Percentiles rank a stretch among this genome's conserved stretches.
Evolutionary conservation across 768 basidiomycete genomes (phyloP).

Genomic region (Serendipita indica): DNA sequence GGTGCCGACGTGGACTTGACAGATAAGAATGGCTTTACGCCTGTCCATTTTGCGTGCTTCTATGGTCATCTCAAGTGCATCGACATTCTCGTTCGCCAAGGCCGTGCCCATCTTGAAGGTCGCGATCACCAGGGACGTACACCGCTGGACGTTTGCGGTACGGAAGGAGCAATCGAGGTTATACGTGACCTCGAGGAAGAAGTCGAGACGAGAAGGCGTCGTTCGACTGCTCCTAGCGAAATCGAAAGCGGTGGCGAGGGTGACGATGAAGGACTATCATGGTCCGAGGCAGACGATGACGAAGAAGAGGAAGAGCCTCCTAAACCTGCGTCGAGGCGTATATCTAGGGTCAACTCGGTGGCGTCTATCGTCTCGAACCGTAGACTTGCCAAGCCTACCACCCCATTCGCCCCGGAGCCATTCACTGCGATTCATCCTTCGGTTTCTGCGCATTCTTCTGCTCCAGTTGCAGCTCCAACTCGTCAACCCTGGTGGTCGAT

Average conservation of each 20-base stretch:
- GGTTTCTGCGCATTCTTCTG: background rate
- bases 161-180: background rate
- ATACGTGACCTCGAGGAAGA: constrained; percentile 6
- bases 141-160: background rate
- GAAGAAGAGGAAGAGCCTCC: background rate
- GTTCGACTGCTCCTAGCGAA: background rate
- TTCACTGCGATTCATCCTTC: background rate
- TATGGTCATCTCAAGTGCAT: background rate
- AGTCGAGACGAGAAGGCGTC: constrained; percentile 3
- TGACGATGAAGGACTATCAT: background rate
- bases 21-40: constrained; percentile 82
- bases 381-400: background rate
- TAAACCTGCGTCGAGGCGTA: background rate
- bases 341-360: background rate
- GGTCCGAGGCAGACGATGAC: background rate
- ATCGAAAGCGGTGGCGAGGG: constrained; percentile 8
- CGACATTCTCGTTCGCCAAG: background rate
- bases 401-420: background rate
- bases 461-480: too few relatives aligned
- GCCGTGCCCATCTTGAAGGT: constrained; percentile 4
- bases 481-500: too few relatives aligned
- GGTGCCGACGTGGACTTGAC: constrained; percentile 67
- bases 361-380: background rate
- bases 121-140: background rate
- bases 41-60: constrained; percentile 59